Evolutionary conservation across 179 eudicot species (phyloP), one percentile per base, ranked within the genome.

Genomic region (Beta corolliflora): DNA sequence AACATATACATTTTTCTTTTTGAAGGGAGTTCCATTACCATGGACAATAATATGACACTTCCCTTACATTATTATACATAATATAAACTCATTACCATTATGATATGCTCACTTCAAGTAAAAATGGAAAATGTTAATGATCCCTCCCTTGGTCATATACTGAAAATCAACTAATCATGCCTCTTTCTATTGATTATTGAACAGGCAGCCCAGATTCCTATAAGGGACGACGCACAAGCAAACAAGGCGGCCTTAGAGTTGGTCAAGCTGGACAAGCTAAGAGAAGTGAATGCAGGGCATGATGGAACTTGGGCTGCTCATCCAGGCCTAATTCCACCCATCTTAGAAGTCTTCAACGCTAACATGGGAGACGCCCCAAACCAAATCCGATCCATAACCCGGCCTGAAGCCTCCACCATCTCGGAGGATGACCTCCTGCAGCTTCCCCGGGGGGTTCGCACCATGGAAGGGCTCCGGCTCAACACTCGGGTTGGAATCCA

Each of bases 231-330:
- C 73, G 87, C 92, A 3, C 78, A 56, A 75, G 98, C 98, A 29
- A 92, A 91, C 58, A 91, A 90, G 81, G 88, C 81, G 53, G 98
- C 97, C 25, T 77, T 93, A 56, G 98, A 90, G 19, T 81, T 93
- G 59, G 98, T 93, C 23, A 86, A 79, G 79, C 86, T 87, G 83
- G 98, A 93, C 85, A 93, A 93, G 77, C 85, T 89, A 44, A 81
- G 98, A 82, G 98, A 93, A 84, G 98, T 91, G 15, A 82, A 69
- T 77, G 98, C 98, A 65, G 98, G 98, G 29, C 98, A 93, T 69
- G 98, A 93, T 56, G 98, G 98, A 74, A 93, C 98, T 3, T 93
- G 98, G 98, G 93, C 98, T 19, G 98, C 98, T 71, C 98, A 93
- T 77, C 98, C 98, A 0, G 98, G 98, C 16, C 87, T 93, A 36